Base-by-base conservation (phyloP, 805 yeast species). In the Scheffersomyces spartinae region DNA sequence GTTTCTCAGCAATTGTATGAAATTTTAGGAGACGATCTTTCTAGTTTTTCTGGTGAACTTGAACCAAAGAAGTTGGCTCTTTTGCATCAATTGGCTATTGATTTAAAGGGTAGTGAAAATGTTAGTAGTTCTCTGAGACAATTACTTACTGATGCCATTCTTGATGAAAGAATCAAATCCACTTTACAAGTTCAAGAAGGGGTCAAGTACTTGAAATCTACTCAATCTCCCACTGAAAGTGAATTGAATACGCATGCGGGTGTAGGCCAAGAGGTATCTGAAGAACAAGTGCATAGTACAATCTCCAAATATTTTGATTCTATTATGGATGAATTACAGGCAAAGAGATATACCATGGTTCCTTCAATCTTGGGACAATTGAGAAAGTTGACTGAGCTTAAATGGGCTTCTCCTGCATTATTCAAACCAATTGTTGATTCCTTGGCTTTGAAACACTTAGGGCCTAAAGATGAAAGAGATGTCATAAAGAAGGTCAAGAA, bases 381-480 rank as follows among this genome's bases (percentile, higher is more conserved):
- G 33, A 84, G 82, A 64, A 68, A 64, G 36, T 44, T 84, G 23
- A 76, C 84, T 4, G 71, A 61, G 11, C 65, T 91, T 52, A 84
- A 82, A 55, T 91, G 95, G 95, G 97, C 97, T 6, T 68, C 79
- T 24, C 94, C 96, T 18, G 69, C 75, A 26, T 61, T 71, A 28
- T 82, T 91, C 60, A 91, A 91, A 55, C 94, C 94, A 9, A 65
- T 72, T 13, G 78, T 91, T 39, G 98, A 91, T 48, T 73, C 66
- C 21, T 71, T 79, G 42, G 58, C 85, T n/a, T 51, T 80, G 33
- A 71, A 57, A 21, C 52, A 77, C 9, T 57, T 86, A 30, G 98
- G 98, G 19, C 97, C 97, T 27, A 88, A 88, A 52, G 98, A 91
- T 48, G 97, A 86, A 47, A 74, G 97, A 36, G 98, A 91, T 51